Conservation (phyloP, 192 early-diverging fungal species). For the Coemansia sp. region DNA sequence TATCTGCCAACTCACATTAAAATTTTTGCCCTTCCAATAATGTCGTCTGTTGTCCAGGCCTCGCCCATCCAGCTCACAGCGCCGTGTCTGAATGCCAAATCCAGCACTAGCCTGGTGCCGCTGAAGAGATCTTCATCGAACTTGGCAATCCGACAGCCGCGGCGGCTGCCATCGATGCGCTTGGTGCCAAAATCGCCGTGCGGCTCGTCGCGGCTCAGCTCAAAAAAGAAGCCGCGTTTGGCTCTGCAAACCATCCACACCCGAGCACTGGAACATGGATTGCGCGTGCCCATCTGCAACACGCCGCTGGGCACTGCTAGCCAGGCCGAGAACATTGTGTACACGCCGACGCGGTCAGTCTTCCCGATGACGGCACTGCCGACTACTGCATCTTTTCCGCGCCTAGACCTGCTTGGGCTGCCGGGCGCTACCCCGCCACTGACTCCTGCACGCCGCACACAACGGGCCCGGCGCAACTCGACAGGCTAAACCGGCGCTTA, state of each 20-base stretch:
- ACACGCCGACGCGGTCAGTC: background rate
- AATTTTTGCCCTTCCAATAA: background rate
- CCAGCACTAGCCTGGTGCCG: slow-evolving; percentile 6
- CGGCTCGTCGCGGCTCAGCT: slow-evolving; percentile 10
- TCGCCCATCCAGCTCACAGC: slow-evolving; percentile 6
- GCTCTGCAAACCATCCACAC: slow-evolving; percentile 45
- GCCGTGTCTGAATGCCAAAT: slow-evolving; percentile 3
- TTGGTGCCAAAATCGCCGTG: slow-evolving; percentile 11
- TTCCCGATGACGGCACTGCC: slow-evolving; percentile 13
- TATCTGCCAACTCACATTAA: background rate
- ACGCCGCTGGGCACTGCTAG: slow-evolving; percentile 36
- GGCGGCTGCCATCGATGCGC: slow-evolving; percentile 18
- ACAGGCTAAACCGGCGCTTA: background rate
- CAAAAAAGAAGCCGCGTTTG: slow-evolving; percentile 28
- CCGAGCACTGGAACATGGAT: slow-evolving; percentile 43
- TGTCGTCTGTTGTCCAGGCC: slow-evolving; percentile 2
- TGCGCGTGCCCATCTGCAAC: slow-evolving; percentile 45
- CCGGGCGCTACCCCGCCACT: background rate
- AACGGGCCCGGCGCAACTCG: slow-evolving; percentile 29
- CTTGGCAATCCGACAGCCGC: slow-evolving; percentile 16
- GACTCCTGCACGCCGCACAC: background rate
- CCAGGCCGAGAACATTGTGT: slow-evolving; percentile 40
- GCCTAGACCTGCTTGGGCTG: slow-evolving; percentile 5
- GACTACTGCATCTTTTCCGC: slow-evolving; percentile 4
- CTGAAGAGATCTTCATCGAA: slow-evolving; percentile 12